Evolutionary conservation across 805 yeast species (phyloP), one percentile per base, ranked within the genome.

Genomic region (Metschnikowia sp.): DNA sequence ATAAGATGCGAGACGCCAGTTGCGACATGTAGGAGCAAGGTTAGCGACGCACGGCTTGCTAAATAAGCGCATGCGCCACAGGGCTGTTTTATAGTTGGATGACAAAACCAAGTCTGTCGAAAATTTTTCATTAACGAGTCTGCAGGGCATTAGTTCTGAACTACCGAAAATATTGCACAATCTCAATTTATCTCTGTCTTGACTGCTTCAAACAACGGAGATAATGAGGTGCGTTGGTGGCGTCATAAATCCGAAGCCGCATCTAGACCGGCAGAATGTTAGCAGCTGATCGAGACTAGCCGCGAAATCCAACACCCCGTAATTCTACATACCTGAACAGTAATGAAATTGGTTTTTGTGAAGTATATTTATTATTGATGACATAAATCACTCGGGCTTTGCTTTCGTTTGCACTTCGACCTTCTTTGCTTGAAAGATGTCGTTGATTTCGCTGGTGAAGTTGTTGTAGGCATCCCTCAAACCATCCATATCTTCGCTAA

Each of bases 381-480:
- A 22, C 26, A 22, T 22, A 2, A 7, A 10, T 28, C 26, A 44
- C 11, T 38, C 42, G 30, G 13, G 35, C 32, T 44, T 44, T 28
- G 41, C 30, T 33, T 40, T 36, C 26, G 26, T 22, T 29, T 42
- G 38, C 4, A 41, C 15, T 31, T 52, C 62, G 15, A 60, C 54
- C 44, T 57, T 61, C 47, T 58, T 62, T 32, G 49, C 46, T 30
- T 50, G 48, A 46, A 67, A 59, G 33, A 72, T 70, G 11, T 63
- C 70, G 42, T 68, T 65, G 47, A 72, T 66, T 45, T 73, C 77
- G n/a, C 46, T 49, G 9, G 71, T 64, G 51, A 73, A 73, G 49
- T 68, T 71, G 36, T 58, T 64, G 59, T 73, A 73, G 4, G 75
- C 76, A 49, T 67, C 69, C 51, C 52, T 62, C 41, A 72, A 56